Evolutionary conservation across 768 basidiomycete species (phyloP).

Genomic region (Termitomyces eurrhizus): DNA sequence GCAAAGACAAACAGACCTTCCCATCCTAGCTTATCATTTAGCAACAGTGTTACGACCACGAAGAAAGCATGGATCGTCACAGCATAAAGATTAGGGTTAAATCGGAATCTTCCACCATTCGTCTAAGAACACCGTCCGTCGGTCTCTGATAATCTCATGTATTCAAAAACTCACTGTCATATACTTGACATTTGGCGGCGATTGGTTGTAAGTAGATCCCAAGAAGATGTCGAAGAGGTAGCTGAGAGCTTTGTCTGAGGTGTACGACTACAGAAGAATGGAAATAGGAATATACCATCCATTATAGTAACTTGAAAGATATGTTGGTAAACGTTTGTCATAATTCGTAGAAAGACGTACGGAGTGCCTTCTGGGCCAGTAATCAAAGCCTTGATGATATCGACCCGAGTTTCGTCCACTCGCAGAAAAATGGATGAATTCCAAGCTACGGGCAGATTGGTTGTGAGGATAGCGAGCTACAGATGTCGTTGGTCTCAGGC

Average conservation of each 20-base stretch:
- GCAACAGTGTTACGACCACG: not conserved
- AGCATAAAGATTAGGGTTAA: constrained; percentile 94
- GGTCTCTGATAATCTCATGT: not conserved
- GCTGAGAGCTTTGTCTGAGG: constrained; percentile 6
- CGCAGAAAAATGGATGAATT: constrained; percentile 91
- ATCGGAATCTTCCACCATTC: constrained; percentile 82
- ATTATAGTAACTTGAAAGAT: constrained; percentile 67
- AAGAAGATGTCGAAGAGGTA: constrained; percentile 89
- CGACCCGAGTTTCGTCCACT: constrained; percentile 89
- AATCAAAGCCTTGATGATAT: constrained; percentile 88
- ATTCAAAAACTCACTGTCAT: constrained; percentile 45
- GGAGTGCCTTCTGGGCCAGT: constrained; percentile 94
- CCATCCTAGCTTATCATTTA: constrained; percentile 55
- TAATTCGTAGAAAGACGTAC: constrained; percentile 39
- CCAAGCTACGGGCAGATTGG: constrained; percentile 93
- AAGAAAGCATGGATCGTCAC: constrained; percentile 32
- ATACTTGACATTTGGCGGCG: constrained; percentile 69
- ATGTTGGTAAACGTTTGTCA: constrained; percentile 8
- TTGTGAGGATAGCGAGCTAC: constrained; percentile 89
- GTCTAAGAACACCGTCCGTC: constrained; percentile 46
- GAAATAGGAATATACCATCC: constrained; percentile 61
- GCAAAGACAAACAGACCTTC: constrained; percentile 88
- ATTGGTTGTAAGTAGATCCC: constrained; percentile 82
- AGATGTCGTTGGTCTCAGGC: not conserved
- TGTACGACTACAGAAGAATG: not conserved